A percentile compares a stretch with the other conserved stretches of the same genome.
phyloP scores from a whole-genome alignment of 75 land plant species.

The Adiantum capillusveneris region DNA sequence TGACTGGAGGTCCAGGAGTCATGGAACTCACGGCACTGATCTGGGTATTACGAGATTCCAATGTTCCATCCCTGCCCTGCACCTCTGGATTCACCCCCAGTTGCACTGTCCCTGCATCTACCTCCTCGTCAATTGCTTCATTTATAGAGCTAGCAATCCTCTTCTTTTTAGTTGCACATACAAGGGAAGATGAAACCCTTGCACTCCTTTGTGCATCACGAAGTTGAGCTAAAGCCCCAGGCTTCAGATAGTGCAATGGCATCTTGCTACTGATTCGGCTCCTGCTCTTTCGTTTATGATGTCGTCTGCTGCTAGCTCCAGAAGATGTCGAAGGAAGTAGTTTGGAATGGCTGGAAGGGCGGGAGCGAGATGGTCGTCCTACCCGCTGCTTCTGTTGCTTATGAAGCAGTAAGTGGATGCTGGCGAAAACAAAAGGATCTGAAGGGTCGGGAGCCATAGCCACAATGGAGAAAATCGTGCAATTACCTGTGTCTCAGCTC shows the following conservation, averaged over 20 bases:
- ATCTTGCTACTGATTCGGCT: not conserved
- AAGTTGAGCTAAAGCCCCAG: conserved; percentile 64
- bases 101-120: no score
- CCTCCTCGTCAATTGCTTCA: not conserved
- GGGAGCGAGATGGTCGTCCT: not conserved
- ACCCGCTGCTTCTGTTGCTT: not conserved
- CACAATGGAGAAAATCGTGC: no score
- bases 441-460: conserved; percentile 1
- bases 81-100: no score
- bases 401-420: not conserved
- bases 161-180: conserved; percentile 48
- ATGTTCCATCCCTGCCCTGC: no score
- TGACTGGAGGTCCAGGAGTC: conserved; percentile 15
- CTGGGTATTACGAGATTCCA: no score
- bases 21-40: not conserved
- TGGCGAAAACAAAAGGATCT: conserved; percentile 5
- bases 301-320: not conserved
- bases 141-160: conserved; percentile 13
- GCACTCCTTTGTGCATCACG: conserved; percentile 34
- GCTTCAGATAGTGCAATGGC: conserved; percentile 40
- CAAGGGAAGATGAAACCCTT: conserved; percentile 8
- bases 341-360: not conserved
- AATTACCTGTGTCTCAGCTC: no score
- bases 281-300: not conserved
- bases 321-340: not conserved